Base-by-base conservation (phyloP, 192 early-diverging fungal species). In the Umbelopsis ramanniana region DNA sequence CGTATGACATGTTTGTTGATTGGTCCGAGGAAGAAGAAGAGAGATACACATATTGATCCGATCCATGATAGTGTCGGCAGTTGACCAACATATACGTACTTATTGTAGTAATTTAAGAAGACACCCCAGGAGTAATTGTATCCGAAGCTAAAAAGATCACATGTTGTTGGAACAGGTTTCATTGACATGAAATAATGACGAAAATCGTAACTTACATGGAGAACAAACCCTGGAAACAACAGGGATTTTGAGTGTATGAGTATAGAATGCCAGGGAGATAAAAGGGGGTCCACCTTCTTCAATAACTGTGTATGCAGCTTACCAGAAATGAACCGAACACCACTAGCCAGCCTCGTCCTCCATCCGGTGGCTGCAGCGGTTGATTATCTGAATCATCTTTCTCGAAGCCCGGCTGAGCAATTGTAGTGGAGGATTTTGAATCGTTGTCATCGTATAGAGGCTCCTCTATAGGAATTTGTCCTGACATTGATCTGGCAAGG, bases 111-210 rank as follows among this genome's bases (percentile, higher is more conserved):
- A 38, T 82, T 80, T 19, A 81, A 73, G 68, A 82, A 86, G 0
- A 86, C 73, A 0, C 84, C 84, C 79, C 79, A 86, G 2, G 79
- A 81, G 47, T 84, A 84, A 74, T 78, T 73, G 45, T 82, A 74
- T 10, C 84, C 84, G 12, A 86, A 75, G 57, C 83, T 82, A 12
- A 71, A 69, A 67, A 68, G 78, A 46, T 12, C 0, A 21, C 10
- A 26, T 2, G 24, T 52, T 40, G 19, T 43, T 43, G 53, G 60
- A 43, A 48, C 43, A 22, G 7, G 33, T 35, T 37, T 35, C 24
- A 15, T 15, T 26, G 6, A 3, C 26, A 5, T 60, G 17, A 0
- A 68, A 69, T 45, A 1, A 37, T n/a, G 23, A 26, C 19, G 24
- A 24, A 33, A 24, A 24, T 21, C 7, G 3, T 21, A 17, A 47